These are phyloP conservation scores for Pharus latifolius DNA, from an alignment of 176 grass and related monocot genomes.

Conservation along the genomic window DNA sequence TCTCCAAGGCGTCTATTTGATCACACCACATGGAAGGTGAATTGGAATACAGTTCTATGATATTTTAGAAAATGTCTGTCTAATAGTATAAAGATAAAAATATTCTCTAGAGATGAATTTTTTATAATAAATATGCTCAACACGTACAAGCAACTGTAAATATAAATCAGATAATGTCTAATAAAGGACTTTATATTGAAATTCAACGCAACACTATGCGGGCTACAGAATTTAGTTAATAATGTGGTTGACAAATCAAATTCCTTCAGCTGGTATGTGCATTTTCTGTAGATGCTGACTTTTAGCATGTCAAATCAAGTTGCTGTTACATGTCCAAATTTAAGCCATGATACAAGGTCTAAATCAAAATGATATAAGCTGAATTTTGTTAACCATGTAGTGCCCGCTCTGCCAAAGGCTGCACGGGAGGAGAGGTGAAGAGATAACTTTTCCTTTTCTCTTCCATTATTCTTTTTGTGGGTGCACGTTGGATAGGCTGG, in stretches of 20 bases:
- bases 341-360: background rate
- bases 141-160: background rate
- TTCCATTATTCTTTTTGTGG: background rate
- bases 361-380: background rate
- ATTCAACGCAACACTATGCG: background rate
- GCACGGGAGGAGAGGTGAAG: background rate
- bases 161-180: background rate
- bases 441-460: background rate
- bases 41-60: background rate
- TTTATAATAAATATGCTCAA: background rate
- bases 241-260: background rate
- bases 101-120: background rate
- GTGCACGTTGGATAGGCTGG: background rate
- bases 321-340: background rate
- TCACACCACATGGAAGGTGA: background rate
- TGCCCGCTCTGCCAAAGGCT: background rate
- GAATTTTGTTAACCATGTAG: background rate
- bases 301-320: constrained; percentile 7
- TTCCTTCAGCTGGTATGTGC: background rate
- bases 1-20: background rate
- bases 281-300: constrained; percentile 3
- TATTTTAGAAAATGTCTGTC: too few relatives aligned
- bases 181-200: background rate
- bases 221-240: too few relatives aligned
- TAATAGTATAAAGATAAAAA: too few relatives aligned